Evolutionary conservation across 2,329 filamentous ascomycete species (phyloP).

Genomic region (Penicillium sp.): DNA sequence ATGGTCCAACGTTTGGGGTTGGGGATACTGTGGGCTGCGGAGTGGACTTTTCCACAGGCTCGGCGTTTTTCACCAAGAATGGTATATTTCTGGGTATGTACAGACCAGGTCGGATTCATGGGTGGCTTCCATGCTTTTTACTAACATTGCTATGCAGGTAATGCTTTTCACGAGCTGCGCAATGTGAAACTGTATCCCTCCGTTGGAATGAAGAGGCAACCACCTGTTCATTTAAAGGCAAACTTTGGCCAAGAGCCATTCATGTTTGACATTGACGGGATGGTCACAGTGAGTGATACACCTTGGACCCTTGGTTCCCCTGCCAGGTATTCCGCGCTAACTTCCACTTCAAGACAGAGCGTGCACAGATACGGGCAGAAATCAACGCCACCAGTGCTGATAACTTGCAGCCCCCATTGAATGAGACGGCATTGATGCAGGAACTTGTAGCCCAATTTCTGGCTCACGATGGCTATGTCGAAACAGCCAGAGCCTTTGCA

Average conservation of each 20-base stretch:
- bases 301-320: background rate
- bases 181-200: slow-evolving; percentile 47
- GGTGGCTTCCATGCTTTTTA: background rate
- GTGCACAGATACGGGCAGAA: slow-evolving; percentile 52
- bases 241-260: slow-evolving; percentile 70
- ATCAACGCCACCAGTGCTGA: slow-evolving; percentile 57
- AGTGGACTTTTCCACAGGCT: slow-evolving; percentile 57
- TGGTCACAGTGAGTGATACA: slow-evolving; percentile 61
- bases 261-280: slow-evolving; percentile 81
- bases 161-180: slow-evolving; percentile 43
- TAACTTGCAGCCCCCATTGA: slow-evolving; percentile 56
- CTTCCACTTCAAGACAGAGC: slow-evolving; percentile 49
- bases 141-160: slow-evolving; percentile 45
- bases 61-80: slow-evolving; percentile 62
- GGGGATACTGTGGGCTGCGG: slow-evolving; percentile 60
- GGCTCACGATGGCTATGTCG: slow-evolving; percentile 90
- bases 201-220: slow-evolving; percentile 60
- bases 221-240: slow-evolving; percentile 51
- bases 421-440: slow-evolving; percentile 74
- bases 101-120: background rate
- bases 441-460: slow-evolving; percentile 81
- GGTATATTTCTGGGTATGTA: slow-evolving; percentile 51
- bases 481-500: slow-evolving; percentile 83
- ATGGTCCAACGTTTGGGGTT: slow-evolving; percentile 55
- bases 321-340: background rate